Percentiles rank a stretch among this genome's conserved stretches.
Evolutionary conservation across 768 basidiomycete genomes (phyloP).

Genomic region (Tricholoma terreum): DNA sequence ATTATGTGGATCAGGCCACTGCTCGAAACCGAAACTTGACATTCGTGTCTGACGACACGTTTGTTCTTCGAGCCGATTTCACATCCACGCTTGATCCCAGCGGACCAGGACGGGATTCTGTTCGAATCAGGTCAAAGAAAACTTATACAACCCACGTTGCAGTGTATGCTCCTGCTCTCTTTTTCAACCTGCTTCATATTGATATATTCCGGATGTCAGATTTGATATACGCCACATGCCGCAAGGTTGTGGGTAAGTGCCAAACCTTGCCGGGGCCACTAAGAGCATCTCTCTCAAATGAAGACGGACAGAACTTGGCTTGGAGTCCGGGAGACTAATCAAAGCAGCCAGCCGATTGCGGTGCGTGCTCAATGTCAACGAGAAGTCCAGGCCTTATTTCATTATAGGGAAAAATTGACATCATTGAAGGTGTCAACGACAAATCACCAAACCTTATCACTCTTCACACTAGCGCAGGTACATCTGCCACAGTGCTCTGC

Average conservation of each 20-base stretch:
- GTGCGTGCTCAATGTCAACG: slow-evolving; percentile 10
- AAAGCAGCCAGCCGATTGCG: slow-evolving; percentile 36
- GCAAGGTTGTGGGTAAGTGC: slow-evolving; percentile 44
- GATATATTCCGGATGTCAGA: slow-evolving; percentile 12
- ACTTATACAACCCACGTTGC: slow-evolving; percentile 50
- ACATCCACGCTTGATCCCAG: slow-evolving; percentile 41
- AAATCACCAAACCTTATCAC: slow-evolving; percentile 47
- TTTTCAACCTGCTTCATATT: not conserved
- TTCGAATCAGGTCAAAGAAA: slow-evolving; percentile 50
- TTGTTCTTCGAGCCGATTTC: slow-evolving; percentile 52
- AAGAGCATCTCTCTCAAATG: not conserved
- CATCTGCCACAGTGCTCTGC: slow-evolving; percentile 4
- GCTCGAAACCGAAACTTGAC: slow-evolving; percentile 51
- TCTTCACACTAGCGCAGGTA: slow-evolving; percentile 52
- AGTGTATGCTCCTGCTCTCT: slow-evolving; percentile 30
- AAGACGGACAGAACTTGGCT: slow-evolving; percentile 29
- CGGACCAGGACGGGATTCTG: slow-evolving; percentile 52
- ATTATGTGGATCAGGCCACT: slow-evolving; percentile 36
- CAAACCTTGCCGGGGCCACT: not conserved
- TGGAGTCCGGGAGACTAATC: slow-evolving; percentile 43
- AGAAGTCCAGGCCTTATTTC: not conserved
- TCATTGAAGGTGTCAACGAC: slow-evolving; percentile 59
- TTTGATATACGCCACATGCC: slow-evolving; percentile 51
- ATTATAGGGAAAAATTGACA: slow-evolving; percentile 39
- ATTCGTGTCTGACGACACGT: slow-evolving; percentile 44